These are phyloP conservation scores for Hypholoma fasciculare DNA, from an alignment of 768 basidiomycete genomes.

Conservation along the genomic window DNA sequence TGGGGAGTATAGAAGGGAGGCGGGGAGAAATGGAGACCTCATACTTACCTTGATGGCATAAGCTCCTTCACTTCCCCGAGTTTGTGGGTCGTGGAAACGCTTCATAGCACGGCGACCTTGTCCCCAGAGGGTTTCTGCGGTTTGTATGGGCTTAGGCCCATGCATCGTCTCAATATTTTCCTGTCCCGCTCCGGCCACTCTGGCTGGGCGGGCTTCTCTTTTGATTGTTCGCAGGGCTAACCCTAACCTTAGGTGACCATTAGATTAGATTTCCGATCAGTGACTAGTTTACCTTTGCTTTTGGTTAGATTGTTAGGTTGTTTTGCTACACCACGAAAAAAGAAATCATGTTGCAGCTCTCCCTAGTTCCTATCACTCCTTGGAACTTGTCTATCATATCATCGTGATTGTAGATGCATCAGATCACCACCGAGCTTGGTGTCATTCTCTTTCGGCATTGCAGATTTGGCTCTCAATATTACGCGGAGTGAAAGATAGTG, in stretches of 20 bases:
- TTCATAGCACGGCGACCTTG: conserved; percentile 76
- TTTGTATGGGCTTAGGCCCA: conserved; percentile 73
- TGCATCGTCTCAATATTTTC: conserved; percentile 83
- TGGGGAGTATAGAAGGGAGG: conserved; percentile 22
- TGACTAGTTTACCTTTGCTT: neutral
- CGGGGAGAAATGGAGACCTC: conserved; percentile 20
- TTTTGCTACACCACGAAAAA: neutral
- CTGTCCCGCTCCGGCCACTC: conserved; percentile 69
- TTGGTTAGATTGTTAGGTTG: neutral
- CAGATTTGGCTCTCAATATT: no score
- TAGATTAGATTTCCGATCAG: neutral
- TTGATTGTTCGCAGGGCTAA: conserved; percentile 36
- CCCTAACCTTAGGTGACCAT: conserved; percentile 44
- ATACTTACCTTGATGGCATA: conserved; percentile 72
- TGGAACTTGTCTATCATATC: no score
- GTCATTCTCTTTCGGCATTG: no score
- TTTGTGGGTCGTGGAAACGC: conserved; percentile 54
- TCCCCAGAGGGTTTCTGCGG: conserved; percentile 59
- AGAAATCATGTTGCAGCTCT: no score
- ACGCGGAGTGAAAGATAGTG: neutral
- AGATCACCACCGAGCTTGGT: no score
- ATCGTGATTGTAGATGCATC: no score
- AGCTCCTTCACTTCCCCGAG: conserved; percentile 53
- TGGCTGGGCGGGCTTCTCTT: conserved; percentile 55
- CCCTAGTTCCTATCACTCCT: no score